phyloP scores from a whole-genome alignment of 768 basidiomycete species.

The Boletus tomentosulus region DNA sequence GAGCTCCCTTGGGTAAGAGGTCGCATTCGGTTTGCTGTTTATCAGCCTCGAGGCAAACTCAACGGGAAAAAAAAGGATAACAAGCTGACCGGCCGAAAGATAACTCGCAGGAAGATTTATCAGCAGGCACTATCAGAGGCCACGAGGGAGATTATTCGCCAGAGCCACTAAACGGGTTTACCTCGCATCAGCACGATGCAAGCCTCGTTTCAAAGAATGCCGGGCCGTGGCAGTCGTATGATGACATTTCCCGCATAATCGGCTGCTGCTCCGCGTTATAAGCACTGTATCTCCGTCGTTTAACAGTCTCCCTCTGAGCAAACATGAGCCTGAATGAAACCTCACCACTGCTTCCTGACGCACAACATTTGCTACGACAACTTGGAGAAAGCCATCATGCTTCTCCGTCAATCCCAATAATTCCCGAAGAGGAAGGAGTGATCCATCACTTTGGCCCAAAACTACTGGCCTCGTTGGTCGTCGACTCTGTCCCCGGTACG shows the following conservation, averaged over 20 bases:
- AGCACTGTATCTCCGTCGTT: background rate
- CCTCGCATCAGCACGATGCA: slow-evolving; percentile 28
- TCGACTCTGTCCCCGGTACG: slow-evolving; percentile 59
- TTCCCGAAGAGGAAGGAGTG: slow-evolving; percentile 30
- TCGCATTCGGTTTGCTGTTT: slow-evolving; percentile 7
- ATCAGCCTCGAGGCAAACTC: slow-evolving; percentile 47
- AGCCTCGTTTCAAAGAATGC: slow-evolving; percentile 13
- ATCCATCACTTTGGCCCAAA: slow-evolving; percentile 19
- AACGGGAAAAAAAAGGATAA: background rate
- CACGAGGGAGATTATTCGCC: slow-evolving; percentile 5
- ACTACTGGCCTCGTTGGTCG: slow-evolving; percentile 45
- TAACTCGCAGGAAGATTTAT: slow-evolving; percentile 5
- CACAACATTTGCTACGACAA: slow-evolving; percentile 2
- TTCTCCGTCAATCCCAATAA: slow-evolving; percentile 13
- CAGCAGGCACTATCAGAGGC: background rate
- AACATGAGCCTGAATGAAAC: slow-evolving; percentile 25
- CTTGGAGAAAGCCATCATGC: background rate
- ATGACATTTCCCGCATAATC: slow-evolving; percentile 9
- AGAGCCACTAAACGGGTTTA: slow-evolving; percentile 1
- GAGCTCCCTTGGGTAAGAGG: slow-evolving; percentile 6
- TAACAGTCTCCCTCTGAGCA: slow-evolving; percentile 11
- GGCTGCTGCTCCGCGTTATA: slow-evolving; percentile 12
- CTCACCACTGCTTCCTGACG: slow-evolving; percentile 29
- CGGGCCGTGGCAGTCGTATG: background rate
- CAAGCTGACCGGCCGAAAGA: slow-evolving; percentile 1